phyloP scores from a whole-genome alignment of 345 rosid genomes.

The Aegle marmelos region DNA sequence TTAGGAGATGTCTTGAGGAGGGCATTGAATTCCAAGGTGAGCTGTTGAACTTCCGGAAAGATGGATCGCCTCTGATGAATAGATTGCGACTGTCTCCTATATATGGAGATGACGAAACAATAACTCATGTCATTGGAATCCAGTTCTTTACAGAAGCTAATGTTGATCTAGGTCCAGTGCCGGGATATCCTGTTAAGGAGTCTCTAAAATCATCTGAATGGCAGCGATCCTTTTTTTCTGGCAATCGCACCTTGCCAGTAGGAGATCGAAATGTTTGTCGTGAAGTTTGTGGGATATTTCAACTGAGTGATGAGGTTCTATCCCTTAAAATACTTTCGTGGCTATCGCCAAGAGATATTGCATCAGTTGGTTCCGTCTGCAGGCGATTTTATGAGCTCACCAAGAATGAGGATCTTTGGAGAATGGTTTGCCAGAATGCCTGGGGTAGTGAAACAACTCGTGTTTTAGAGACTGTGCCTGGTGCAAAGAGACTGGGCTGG shows the following conservation, averaged over 20 bases:
- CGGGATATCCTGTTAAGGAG: constrained; percentile 56
- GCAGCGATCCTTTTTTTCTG: constrained; percentile 39
- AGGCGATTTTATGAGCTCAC: constrained; percentile 62
- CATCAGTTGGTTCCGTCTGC: constrained; percentile 73
- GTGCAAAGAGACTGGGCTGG: constrained; percentile 87
- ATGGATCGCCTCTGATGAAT: constrained; percentile 79
- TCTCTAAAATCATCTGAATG: constrained; percentile 39
- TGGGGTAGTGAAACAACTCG: constrained; percentile 84
- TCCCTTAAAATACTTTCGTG: constrained; percentile 70
- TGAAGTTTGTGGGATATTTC: constrained; percentile 65
- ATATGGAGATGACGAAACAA: constrained; percentile 71
- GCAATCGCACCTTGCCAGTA: constrained; percentile 30
- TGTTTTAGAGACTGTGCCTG: constrained; percentile 72
- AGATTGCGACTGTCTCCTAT: constrained; percentile 76
- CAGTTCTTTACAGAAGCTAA: constrained; percentile 78
- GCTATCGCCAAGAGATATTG: constrained; percentile 80
- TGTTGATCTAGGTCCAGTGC: constrained; percentile 76
- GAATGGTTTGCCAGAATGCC: constrained; percentile 87
- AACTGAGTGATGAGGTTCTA: constrained; percentile 76
- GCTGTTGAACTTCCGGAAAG: constrained; percentile 81
- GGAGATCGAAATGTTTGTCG: constrained; percentile 59
- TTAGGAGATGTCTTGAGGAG: constrained; percentile 75
- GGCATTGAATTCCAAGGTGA: constrained; percentile 87
- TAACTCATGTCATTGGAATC: constrained; percentile 84
- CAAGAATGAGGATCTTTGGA: constrained; percentile 82